Percentiles rank a stretch among this genome's conserved stretches.
Conservation (phyloP, 2,329 filamentous ascomycete genomes). For the Nothophaeocryptopus gaeumannii region DNA sequence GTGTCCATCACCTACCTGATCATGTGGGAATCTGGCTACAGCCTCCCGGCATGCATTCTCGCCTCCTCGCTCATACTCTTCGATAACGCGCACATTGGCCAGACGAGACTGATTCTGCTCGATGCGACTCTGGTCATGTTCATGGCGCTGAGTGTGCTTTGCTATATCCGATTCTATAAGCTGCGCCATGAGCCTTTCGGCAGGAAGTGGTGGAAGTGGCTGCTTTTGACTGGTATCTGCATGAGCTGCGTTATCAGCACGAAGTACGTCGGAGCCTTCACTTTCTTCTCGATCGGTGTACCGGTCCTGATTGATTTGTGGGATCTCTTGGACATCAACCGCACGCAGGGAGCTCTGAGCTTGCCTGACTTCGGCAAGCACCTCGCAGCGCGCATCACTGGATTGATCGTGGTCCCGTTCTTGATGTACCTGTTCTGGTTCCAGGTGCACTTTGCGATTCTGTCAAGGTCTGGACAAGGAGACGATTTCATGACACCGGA, state of each 20-base stretch:
- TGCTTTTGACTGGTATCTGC: constrained; percentile 88
- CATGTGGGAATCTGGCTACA: constrained; percentile 99
- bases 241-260: constrained; percentile 97
- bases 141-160: constrained; percentile 91
- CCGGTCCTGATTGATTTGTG: constrained; percentile 93
- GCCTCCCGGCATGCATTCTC: constrained; percentile 83
- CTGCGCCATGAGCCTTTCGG: constrained; percentile 82
- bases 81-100: constrained; percentile 96
- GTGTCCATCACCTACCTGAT: constrained; percentile 93
- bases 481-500: constrained; percentile 99
- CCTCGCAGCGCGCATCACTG: constrained; percentile 80
- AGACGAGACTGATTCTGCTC: constrained; percentile 90
- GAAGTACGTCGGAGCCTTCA: constrained; percentile 96
- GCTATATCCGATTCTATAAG: constrained; percentile 98
- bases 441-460: constrained; percentile 94
- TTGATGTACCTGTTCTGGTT: constrained; percentile 99
- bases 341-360: constrained; percentile 74
- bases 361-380: constrained; percentile 82
- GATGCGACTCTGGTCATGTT: constrained; percentile 92
- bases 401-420: constrained; percentile 86
- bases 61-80: constrained; percentile 84
- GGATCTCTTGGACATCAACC: constrained; percentile 87
- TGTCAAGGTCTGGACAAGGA: constrained; percentile 83
- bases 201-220: constrained; percentile 99
- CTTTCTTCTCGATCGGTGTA: constrained; percentile 93